Evolutionary conservation across 371 early-diverging fungal genomes (phyloP).

Genomic region (Mortierella sp.): DNA sequence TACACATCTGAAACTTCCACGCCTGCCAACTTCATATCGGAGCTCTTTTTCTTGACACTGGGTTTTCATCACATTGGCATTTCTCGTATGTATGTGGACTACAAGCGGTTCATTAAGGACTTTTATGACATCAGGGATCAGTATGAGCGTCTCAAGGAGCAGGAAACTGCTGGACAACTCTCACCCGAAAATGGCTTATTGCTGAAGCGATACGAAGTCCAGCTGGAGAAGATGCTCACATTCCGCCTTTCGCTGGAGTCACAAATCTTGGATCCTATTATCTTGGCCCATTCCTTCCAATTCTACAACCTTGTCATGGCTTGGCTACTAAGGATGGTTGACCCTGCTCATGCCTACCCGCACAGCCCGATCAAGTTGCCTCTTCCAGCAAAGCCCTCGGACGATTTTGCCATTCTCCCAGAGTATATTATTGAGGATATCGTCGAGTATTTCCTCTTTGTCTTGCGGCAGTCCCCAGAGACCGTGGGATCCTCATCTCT

Average conservation of each 20-base stretch:
- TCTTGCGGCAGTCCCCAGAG: slow-evolving; percentile 68
- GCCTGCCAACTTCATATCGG: slow-evolving; percentile 85
- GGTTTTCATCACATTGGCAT: slow-evolving; percentile 84
- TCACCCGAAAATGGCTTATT: slow-evolving; percentile 64
- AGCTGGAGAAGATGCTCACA: slow-evolving; percentile 64
- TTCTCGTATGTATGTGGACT: slow-evolving; percentile 75
- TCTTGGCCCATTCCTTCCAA: slow-evolving; percentile 68
- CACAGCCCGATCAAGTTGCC: slow-evolving; percentile 56
- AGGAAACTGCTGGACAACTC: slow-evolving; percentile 53
- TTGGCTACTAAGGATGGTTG: slow-evolving; percentile 76
- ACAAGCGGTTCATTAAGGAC: slow-evolving; percentile 71
- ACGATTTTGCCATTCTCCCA: slow-evolving; percentile 83
- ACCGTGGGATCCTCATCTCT: slow-evolving; percentile 67
- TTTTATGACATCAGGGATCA: slow-evolving; percentile 72
- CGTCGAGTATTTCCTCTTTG: slow-evolving; percentile 77
- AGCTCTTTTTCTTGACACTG: slow-evolving; percentile 86
- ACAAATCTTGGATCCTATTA: slow-evolving; percentile 75
- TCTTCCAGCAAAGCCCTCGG: slow-evolving; percentile 62
- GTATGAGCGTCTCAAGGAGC: slow-evolving; percentile 62
- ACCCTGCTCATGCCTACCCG: slow-evolving; percentile 66
- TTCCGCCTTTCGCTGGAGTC: slow-evolving; percentile 80
- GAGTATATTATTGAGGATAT: slow-evolving; percentile 95
- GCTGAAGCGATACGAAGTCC: slow-evolving; percentile 66
- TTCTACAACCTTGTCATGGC: slow-evolving; percentile 89
- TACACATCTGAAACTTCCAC: slow-evolving; percentile 43